Percentiles rank a stretch among this genome's conserved stretches.
Conservation (phyloP, 805 yeast genomes). For the Suhomyces canberraensis region DNA sequence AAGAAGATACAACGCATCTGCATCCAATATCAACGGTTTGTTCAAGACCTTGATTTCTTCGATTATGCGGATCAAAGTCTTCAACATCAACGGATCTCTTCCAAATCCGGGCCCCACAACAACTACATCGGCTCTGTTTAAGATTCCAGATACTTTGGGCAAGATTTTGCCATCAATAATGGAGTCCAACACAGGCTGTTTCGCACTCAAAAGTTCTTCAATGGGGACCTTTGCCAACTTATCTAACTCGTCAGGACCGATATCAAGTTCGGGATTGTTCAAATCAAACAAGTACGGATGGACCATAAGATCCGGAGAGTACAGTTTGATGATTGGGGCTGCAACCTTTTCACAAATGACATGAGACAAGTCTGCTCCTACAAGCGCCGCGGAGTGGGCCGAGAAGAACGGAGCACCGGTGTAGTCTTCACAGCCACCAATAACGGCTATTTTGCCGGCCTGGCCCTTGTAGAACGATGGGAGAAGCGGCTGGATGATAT, state of each 20-base stretch:
- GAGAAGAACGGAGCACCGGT: constrained; percentile 97
- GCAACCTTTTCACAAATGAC: constrained; percentile 82
- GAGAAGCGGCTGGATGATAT: constrained; percentile 71
- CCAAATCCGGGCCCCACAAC: constrained; percentile 96
- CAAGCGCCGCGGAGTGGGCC: constrained; percentile 75
- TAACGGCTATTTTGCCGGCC: constrained; percentile 77
- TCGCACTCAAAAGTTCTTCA: constrained; percentile 21
- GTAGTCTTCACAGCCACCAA: constrained; percentile 95
- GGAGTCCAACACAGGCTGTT: constrained; percentile 20
- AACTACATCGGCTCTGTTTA: constrained; percentile 72
- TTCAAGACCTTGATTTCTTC: constrained; percentile 52
- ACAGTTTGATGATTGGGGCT: constrained; percentile 75
- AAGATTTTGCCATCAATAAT: constrained; percentile 45
- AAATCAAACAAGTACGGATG: constrained; percentile 79
- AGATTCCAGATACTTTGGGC: constrained; percentile 52
- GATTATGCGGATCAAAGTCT: constrained; percentile 55
- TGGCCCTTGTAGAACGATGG: constrained; percentile 85
- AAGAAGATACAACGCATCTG: constrained; percentile 77
- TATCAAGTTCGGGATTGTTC: constrained; percentile 24
- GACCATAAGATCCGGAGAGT: constrained; percentile 93
- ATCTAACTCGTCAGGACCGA: constrained; percentile 17
- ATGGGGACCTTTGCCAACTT: constrained; percentile 12
- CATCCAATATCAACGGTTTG: constrained; percentile 81
- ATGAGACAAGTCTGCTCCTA: constrained; percentile 89
- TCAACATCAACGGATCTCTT: constrained; percentile 66